Percentiles rank a stretch among this genome's conserved stretches.
These are phyloP conservation scores for Coemansia sp. DNA, from an alignment of 192 early-diverging fungal species.

Conservation along the genomic window DNA sequence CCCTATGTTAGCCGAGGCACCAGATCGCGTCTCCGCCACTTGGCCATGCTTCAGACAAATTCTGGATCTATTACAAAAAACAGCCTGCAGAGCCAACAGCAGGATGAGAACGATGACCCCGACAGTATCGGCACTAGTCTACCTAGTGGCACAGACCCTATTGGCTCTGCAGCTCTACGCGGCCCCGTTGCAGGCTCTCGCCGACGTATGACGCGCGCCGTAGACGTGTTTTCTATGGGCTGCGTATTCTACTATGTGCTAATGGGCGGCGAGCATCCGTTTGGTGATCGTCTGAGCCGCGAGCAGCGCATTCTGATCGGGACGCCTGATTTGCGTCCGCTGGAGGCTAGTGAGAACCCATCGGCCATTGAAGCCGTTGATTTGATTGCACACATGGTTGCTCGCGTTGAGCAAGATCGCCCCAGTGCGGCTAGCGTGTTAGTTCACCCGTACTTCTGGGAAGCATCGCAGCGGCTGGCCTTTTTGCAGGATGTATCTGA, in stretches of 20 bases:
- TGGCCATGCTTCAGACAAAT: conserved; percentile 22
- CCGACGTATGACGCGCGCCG: conserved; percentile 72
- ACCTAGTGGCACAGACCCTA: conserved; percentile 17
- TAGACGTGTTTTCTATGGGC: conserved; percentile 95
- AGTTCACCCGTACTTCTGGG: conserved; percentile 96
- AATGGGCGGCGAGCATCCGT: conserved; percentile 88
- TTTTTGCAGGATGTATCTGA: conserved; percentile 97
- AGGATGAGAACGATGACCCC: conserved; percentile 21
- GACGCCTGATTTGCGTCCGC: conserved; percentile 66
- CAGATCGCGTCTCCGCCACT: conserved; percentile 27
- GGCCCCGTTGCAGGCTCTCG: conserved; percentile 15
- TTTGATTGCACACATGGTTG: conserved; percentile 87
- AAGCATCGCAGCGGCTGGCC: conserved; percentile 71
- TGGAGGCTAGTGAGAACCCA: conserved; percentile 64
- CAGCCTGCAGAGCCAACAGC: conserved; percentile 13
- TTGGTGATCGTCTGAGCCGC: conserved; percentile 86
- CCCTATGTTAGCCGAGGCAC: conserved; percentile 53
- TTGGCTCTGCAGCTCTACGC: conserved; percentile 8
- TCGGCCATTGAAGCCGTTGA: conserved; percentile 85
- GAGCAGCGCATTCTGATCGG: conserved; percentile 88
- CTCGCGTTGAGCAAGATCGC: conserved; percentile 71
- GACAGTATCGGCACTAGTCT: conserved; percentile 28
- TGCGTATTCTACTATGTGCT: conserved; percentile 95
- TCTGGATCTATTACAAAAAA: conserved; percentile 1
- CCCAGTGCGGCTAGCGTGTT: conserved; percentile 76